Evolutionary conservation across 176 grass and related monocot species (phyloP).

Genomic region (Elaeis guineensis): DNA sequence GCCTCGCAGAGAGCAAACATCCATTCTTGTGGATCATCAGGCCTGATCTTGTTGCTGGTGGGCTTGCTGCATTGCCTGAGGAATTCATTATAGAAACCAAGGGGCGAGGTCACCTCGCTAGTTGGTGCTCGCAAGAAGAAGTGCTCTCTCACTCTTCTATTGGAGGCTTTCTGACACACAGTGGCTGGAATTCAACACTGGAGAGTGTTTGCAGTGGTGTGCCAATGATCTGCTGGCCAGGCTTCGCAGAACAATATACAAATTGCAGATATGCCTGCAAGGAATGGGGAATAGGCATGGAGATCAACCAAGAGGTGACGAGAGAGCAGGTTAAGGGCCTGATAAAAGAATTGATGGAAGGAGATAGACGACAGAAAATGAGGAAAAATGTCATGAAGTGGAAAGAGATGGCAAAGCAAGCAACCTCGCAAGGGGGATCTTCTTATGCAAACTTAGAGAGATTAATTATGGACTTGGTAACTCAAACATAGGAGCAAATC

Average conservation of each 20-base stretch:
- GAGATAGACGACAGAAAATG: not conserved
- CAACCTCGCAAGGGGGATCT: not conserved
- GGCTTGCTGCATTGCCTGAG: not conserved
- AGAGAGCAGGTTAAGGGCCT: not conserved
- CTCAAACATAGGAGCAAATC: too few relatives aligned
- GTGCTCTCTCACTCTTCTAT: slow-evolving; percentile 3
- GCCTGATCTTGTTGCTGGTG: not conserved
- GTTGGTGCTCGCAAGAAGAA: not conserved
- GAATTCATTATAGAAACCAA: not conserved
- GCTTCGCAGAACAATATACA: slow-evolving; percentile 2
- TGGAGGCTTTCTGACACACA: slow-evolving; percentile 6
- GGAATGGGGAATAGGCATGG: not conserved
- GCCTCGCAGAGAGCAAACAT: not conserved
- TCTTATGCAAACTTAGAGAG: not conserved
- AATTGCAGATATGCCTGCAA: not conserved
- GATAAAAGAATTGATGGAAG: slow-evolving; percentile 1
- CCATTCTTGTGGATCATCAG: slow-evolving; percentile 10
- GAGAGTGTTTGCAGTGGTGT: slow-evolving; percentile 3
- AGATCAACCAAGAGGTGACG: not conserved
- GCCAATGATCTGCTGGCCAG: slow-evolving; percentile 1
- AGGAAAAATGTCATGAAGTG: not conserved
- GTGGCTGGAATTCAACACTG: slow-evolving; percentile 6
- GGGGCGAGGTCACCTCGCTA: not conserved
- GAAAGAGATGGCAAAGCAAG: slow-evolving; percentile 9
- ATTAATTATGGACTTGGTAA: not conserved